Evolutionary conservation across 2,329 filamentous ascomycete species (phyloP).

Genomic region (Penicillium digitatum): DNA sequence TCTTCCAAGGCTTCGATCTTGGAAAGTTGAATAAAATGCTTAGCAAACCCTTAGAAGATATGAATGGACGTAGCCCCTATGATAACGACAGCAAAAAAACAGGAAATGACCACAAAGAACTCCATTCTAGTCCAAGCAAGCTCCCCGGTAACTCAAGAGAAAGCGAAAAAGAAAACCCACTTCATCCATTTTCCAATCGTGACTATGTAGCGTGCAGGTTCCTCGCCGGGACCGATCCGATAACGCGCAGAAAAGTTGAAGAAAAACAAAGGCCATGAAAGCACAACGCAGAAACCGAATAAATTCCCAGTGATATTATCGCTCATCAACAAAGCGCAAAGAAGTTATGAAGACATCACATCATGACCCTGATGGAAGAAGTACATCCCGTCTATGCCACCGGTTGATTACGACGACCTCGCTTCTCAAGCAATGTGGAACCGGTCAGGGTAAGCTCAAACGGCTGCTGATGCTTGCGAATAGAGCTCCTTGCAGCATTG

Average conservation of each 20-base stretch:
- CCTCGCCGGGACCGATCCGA: slow-evolving; percentile 6
- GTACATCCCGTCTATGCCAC: slow-evolving; percentile 21
- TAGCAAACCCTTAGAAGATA: not conserved
- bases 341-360: slow-evolving; percentile 10
- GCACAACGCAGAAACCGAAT: not conserved
- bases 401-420: slow-evolving; percentile 45
- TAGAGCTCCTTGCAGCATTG: slow-evolving; percentile 76
- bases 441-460: slow-evolving; percentile 93
- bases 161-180: slow-evolving; percentile 7
- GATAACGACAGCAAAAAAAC: not conserved
- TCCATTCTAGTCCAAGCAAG: slow-evolving; percentile 20
- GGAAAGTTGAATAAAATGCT: not conserved
- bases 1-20: not conserved
- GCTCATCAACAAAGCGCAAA: slow-evolving; percentile 11
- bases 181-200: slow-evolving; percentile 7
- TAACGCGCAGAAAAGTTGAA: slow-evolving; percentile 4
- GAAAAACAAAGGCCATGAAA: not conserved
- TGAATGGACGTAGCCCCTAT: not conserved
- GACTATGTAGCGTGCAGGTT: slow-evolving; percentile 8
- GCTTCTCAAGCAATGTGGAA: slow-evolving; percentile 77
- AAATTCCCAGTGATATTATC: slow-evolving; percentile 9
- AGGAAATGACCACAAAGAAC: slow-evolving; percentile 9
- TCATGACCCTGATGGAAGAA: not conserved
- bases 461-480: slow-evolving; percentile 69
- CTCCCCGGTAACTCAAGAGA: slow-evolving; percentile 9